Percentiles rank a stretch among this genome's conserved stretches.
Conservation (phyloP, 345 rosid species). For the Trapa incisa region DNA sequence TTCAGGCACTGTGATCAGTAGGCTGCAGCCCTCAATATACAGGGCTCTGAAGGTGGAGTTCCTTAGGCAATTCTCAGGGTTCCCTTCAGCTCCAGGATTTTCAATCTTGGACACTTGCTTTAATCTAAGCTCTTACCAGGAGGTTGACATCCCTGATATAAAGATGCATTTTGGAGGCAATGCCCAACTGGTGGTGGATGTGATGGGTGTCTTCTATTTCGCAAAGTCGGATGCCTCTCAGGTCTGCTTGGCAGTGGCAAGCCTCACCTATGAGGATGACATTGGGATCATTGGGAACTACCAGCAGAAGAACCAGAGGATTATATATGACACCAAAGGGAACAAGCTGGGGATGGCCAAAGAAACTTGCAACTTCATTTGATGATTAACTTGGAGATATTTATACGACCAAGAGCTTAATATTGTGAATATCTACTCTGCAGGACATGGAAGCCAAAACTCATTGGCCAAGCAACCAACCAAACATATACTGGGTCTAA, state of each 20-base stretch:
- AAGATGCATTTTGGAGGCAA: constrained; percentile 46
- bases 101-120: constrained; percentile 81
- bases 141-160: constrained; percentile 53
- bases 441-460: background rate
- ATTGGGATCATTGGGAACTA: constrained; percentile 62
- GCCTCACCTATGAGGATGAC: constrained; percentile 57
- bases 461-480: background rate
- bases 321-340: constrained; percentile 54
- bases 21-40: constrained; percentile 77
- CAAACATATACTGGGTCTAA: background rate
- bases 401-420: background rate
- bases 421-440: background rate
- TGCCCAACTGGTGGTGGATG: constrained; percentile 50
- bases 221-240: constrained; percentile 60
- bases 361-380: constrained; percentile 64
- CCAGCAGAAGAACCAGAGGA: constrained; percentile 86
- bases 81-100: constrained; percentile 55
- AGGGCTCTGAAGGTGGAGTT: constrained; percentile 53
- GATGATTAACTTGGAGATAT: background rate
- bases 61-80: constrained; percentile 48
- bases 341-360: constrained; percentile 58
- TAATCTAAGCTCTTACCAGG: constrained; percentile 57
- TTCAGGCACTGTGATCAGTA: constrained; percentile 76
- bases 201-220: constrained; percentile 58
- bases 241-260: constrained; percentile 80